Conservation (phyloP, 768 basidiomycete genomes). For the Lentinula detonsa region DNA sequence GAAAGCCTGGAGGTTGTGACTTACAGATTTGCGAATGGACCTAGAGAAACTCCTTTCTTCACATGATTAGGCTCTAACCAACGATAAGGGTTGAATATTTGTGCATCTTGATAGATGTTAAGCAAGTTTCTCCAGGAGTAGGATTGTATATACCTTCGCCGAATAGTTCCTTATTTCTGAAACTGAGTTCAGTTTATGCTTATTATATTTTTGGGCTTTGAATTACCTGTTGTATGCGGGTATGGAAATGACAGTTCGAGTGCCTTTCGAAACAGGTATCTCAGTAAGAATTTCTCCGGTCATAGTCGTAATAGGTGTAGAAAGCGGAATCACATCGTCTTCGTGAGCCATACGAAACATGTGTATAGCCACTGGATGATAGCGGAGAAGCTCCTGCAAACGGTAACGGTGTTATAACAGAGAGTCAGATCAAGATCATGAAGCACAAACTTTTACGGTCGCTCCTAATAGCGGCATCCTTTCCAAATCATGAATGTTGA, state of each 20-base stretch:
- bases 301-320: slow-evolving; percentile 26
- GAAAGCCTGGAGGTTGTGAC: background rate
- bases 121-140: background rate
- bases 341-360: slow-evolving; percentile 31
- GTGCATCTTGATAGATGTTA: slow-evolving; percentile 20
- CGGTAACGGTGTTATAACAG: background rate
- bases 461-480: slow-evolving; percentile 42
- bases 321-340: slow-evolving; percentile 40
- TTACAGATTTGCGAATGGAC: slow-evolving; percentile 27
- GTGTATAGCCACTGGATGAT: slow-evolving; percentile 31
- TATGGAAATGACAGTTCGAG: slow-evolving; percentile 26
- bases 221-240: slow-evolving; percentile 29
- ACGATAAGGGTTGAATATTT: slow-evolving; percentile 32
- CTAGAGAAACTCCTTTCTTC: slow-evolving; percentile 21
- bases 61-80: slow-evolving; percentile 23
- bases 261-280: slow-evolving; percentile 28
- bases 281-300: slow-evolving; percentile 25
- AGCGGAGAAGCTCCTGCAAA: slow-evolving; percentile 39
- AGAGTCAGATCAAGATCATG: background rate
- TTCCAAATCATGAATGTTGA: slow-evolving; percentile 39
- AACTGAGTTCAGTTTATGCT: slow-evolving; percentile 18
- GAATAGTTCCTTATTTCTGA: slow-evolving; percentile 28
- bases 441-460: slow-evolving; percentile 33
- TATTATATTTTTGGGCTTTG: no score
- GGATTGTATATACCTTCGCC: slow-evolving; percentile 16